Conservation (phyloP, 495 filamentous ascomycete species). For the Geopyxis carbonaria region DNA sequence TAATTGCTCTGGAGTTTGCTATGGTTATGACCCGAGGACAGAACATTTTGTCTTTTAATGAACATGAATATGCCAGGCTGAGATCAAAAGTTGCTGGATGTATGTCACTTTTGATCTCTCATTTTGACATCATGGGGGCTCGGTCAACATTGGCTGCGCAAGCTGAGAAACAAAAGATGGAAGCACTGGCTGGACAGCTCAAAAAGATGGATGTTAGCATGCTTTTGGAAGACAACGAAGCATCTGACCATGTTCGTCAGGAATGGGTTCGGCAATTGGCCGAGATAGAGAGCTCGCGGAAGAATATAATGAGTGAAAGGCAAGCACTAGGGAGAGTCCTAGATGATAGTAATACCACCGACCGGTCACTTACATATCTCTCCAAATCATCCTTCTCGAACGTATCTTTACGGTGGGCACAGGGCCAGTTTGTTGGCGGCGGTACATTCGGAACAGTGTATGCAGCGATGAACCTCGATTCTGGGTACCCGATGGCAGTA, state of each 20-base stretch:
- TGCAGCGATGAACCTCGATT: constrained; percentile 89
- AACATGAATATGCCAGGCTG: constrained; percentile 65
- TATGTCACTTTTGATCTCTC: constrained; percentile 93
- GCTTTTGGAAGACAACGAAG: constrained; percentile 72
- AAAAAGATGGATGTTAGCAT: constrained; percentile 57
- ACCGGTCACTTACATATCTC: constrained; percentile 81
- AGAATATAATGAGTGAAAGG: constrained; percentile 67
- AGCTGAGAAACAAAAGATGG: constrained; percentile 68
- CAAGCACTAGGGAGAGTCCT: constrained; percentile 77
- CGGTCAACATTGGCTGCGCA: constrained; percentile 82
- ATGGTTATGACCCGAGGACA: constrained; percentile 91
- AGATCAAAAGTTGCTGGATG: constrained; percentile 85
- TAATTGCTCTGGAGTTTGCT: constrained; percentile 83
- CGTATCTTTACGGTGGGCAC: constrained; percentile 89
- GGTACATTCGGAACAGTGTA: constrained; percentile 97
- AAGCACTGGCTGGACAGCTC: constrained; percentile 55
- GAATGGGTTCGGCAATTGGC: constrained; percentile 52
- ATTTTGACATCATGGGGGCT: constrained; percentile 98
- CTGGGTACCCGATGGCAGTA: constrained; percentile 90
- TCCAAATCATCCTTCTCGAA: constrained; percentile 79
- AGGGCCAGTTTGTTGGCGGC: constrained; percentile 90
- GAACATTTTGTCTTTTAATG: constrained; percentile 73
- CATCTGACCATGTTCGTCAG: constrained; percentile 49
- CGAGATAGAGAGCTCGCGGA: constrained; percentile 59
- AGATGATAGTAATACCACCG: constrained; percentile 86